Conservation (phyloP, 495 filamentous ascomycete species). For the Wilcoxina mikolae region DNA sequence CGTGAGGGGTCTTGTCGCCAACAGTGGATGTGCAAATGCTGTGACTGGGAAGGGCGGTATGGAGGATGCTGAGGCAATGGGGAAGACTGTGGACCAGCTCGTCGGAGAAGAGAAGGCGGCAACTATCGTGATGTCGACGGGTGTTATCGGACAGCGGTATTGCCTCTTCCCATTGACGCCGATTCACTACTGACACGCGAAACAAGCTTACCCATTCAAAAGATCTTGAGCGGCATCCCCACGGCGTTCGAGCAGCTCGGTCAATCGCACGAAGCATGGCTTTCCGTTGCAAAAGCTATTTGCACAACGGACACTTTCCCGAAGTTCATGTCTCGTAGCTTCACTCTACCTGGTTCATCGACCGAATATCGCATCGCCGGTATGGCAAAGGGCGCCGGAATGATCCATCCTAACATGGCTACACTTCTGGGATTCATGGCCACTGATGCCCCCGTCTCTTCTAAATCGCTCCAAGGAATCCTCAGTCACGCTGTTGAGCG, state of each 20-base stretch:
- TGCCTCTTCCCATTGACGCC: neutral
- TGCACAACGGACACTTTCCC: conserved; percentile 99
- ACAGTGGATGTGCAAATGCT: conserved; percentile 93
- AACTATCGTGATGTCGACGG: conserved; percentile 92
- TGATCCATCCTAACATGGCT: conserved; percentile 99
- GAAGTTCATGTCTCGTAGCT: conserved; percentile 75
- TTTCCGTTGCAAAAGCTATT: conserved; percentile 76
- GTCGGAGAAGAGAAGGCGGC: conserved; percentile 47
- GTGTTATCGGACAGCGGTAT: conserved; percentile 87
- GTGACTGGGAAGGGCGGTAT: conserved; percentile 86
- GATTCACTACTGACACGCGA: neutral
- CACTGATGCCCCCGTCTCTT: conserved; percentile 74
- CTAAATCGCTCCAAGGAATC: conserved; percentile 48
- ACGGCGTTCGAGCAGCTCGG: conserved; percentile 53
- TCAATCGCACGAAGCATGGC: conserved; percentile 68
- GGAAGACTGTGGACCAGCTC: conserved; percentile 50
- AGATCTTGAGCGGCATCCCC: conserved; percentile 72
- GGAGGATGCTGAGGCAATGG: conserved; percentile 81
- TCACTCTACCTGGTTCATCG: conserved; percentile 66
- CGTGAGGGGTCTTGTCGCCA: conserved; percentile 72
- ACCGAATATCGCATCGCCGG: conserved; percentile 73
- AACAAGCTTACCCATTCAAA: conserved; percentile 64
- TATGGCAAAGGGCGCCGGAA: conserved; percentile 96
- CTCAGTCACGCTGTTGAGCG: conserved; percentile 63
- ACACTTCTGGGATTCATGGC: conserved; percentile 87